Conservation (phyloP, 1,284 basidiomycete genomes). For the Cryptococcus neoformans region DNA sequence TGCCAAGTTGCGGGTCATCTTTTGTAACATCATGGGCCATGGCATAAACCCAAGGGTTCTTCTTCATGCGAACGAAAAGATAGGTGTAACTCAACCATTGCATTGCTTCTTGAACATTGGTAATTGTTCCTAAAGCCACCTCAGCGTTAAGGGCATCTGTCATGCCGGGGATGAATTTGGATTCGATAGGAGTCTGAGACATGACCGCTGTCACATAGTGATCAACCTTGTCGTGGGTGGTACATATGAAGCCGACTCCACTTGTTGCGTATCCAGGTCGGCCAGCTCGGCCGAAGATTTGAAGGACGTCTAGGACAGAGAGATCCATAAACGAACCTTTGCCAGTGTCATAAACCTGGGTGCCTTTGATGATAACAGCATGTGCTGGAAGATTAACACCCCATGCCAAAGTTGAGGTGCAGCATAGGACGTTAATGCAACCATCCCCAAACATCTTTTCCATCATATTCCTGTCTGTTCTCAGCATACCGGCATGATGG, state of each 20-base stretch:
- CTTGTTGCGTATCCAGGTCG: constrained; percentile 93
- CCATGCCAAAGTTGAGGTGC: constrained; percentile 98
- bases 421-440: constrained; percentile 94
- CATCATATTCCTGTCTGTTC: constrained; percentile 92
- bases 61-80: constrained; percentile 91
- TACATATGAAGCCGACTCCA: constrained; percentile 97
- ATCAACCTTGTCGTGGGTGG: constrained; percentile 84
- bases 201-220: constrained; percentile 90
- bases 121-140: constrained; percentile 90
- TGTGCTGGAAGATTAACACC: constrained; percentile 99
- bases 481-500: constrained; percentile 98
- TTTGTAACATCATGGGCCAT: constrained; percentile 68
- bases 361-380: constrained; percentile 98
- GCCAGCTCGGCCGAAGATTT: constrained; percentile 95
- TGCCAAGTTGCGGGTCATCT: constrained; percentile 75
- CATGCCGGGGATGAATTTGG: constrained; percentile 83
- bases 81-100: constrained; percentile 98
- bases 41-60: constrained; percentile 91
- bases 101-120: constrained; percentile 80
- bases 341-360: constrained; percentile 88
- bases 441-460: constrained; percentile 90
- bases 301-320: constrained; percentile 81
- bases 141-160: constrained; percentile 94
- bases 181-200: constrained; percentile 95
- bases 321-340: constrained; percentile 90